phyloP scores from a whole-genome alignment of 2,329 filamentous ascomycete species.

The Parascedosporium putredinis region DNA sequence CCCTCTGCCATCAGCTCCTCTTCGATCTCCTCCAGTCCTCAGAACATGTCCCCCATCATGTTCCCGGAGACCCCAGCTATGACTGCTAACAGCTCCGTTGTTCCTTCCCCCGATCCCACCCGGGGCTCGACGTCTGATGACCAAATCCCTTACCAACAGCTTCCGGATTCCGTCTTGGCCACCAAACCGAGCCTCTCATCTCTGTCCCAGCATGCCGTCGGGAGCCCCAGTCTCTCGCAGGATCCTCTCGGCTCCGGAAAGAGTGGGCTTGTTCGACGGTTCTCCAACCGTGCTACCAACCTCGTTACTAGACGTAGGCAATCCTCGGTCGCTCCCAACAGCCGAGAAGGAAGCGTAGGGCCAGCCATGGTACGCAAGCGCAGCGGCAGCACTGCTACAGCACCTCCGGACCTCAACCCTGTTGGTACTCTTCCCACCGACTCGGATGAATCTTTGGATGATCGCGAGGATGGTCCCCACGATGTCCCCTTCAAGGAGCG shows the following conservation, averaged over 20 bases:
- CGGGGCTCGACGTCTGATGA: constrained; percentile 44
- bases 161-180: constrained; percentile 62
- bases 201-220: constrained; percentile 9
- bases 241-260: constrained; percentile 6
- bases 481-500: constrained; percentile 25
- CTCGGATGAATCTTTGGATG: constrained; percentile 48
- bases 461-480: constrained; percentile 37
- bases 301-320: constrained; percentile 61
- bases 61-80: constrained; percentile 41
- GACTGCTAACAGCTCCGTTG: constrained; percentile 52
- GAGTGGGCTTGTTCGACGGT: constrained; percentile 58
- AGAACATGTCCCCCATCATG: constrained; percentile 46
- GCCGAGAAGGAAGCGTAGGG: constrained; percentile 78
- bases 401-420: constrained; percentile 37
- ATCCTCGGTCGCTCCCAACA: constrained; percentile 65
- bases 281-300: constrained; percentile 71
- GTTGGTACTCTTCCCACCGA: constrained; percentile 30
- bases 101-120: constrained; percentile 55
- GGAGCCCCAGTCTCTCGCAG: constrained; percentile 26
- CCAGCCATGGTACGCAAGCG: constrained; percentile 78
- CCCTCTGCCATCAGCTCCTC: constrained; percentile 46
- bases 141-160: constrained; percentile 47
- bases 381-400: constrained; percentile 77
- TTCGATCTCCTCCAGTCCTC: constrained; percentile 43
- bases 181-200: constrained; percentile 34